Conservation (phyloP, 2,329 filamentous ascomycete species). For the Colletotrichum lini region DNA sequence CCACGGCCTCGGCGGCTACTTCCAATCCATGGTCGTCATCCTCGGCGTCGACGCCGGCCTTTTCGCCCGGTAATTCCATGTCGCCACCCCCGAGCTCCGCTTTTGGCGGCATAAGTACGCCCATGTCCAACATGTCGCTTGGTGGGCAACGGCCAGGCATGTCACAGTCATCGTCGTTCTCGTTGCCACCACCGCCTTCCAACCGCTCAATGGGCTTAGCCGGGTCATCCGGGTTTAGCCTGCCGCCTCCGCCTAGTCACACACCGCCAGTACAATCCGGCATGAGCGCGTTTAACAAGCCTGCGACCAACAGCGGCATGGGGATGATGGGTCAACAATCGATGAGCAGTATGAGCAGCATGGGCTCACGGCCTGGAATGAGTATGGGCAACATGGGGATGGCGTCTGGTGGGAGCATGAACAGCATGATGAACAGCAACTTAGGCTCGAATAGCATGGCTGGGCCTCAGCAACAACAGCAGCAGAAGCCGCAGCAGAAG, state of each 20-base stretch:
- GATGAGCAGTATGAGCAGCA: slow-evolving; percentile 34
- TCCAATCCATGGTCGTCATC: slow-evolving; percentile 65
- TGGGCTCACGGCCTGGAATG: slow-evolving; percentile 43
- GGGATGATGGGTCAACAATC: slow-evolving; percentile 38
- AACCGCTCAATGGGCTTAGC: slow-evolving; percentile 45
- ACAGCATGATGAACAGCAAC: slow-evolving; percentile 45
- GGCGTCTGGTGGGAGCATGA: slow-evolving; percentile 50
- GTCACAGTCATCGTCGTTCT: slow-evolving; percentile 65
- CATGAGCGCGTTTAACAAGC: slow-evolving; percentile 42
- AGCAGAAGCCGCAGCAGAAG: slow-evolving; percentile 55
- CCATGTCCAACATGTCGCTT: slow-evolving; percentile 66
- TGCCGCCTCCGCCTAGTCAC: slow-evolving; percentile 61
- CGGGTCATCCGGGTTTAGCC: slow-evolving; percentile 60
- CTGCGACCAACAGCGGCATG: slow-evolving; percentile 35
- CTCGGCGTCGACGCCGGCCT: slow-evolving; percentile 43
- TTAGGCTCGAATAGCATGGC: slow-evolving; percentile 46
- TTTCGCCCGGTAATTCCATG: slow-evolving; percentile 32
- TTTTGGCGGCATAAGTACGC: slow-evolving; percentile 55
- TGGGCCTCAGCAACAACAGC: slow-evolving; percentile 45
- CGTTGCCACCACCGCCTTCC: slow-evolving; percentile 69
- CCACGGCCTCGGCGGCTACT: slow-evolving; percentile 56
- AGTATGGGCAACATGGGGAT: slow-evolving; percentile 45
- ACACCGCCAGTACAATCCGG: slow-evolving; percentile 47
- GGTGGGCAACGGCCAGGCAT: slow-evolving; percentile 58
- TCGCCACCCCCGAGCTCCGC: slow-evolving; percentile 50